Evolutionary conservation across 2,329 filamentous ascomycete genomes (phyloP), one percentile per base, ranked within the genome.

Genomic region (Exophiala spinifera): DNA sequence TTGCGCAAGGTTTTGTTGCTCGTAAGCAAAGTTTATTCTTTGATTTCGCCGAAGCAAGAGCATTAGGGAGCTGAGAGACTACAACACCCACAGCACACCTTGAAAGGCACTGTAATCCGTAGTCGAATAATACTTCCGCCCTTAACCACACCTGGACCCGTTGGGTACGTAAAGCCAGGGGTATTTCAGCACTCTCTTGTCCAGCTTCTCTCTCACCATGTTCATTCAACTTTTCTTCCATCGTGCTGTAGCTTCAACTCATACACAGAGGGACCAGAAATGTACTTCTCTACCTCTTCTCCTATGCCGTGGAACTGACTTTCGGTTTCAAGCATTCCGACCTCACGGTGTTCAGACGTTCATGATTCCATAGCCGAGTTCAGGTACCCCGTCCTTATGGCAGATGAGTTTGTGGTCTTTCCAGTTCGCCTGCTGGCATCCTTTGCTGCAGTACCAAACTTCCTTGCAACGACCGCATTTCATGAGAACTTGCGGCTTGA

Each of bases 331-430:
- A 44, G 1, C 42, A n/a, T 44, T 23, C 3, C 23, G 28, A 14
- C 11, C 7, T 21, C 19, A 44, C 21, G 6, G 20, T 44, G 40
- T 21, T 44, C 40, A 44, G 19, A 44, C 40, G 19, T 44, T 44
- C 20, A 44, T 2, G 1, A 44, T 20, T 21, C 40, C 19, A 8
- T 2, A 10, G 40, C 4, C 23, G 10, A 44, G 8, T 7, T 17
- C 17, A 23, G 40, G 20, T 44, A 21, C 17, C 4, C 40, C 40
- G 40, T 44, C 40, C 23, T 44, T 44, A 10, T 21, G 40, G 42
- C 53, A 55, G 34, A 55, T 55, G 20, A 25, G 17, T 42, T 55
- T 55, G 53, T 55, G 46, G n/a, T 36, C 42, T 19, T 46, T 39
- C 47, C 53, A 55, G 17, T 55, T 47, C 42, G 34, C 21, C 19